A percentile compares a stretch with the other conserved stretches of the same genome.
Conservation (phyloP, 768 basidiomycete genomes). For the Naganishia onofrii region DNA sequence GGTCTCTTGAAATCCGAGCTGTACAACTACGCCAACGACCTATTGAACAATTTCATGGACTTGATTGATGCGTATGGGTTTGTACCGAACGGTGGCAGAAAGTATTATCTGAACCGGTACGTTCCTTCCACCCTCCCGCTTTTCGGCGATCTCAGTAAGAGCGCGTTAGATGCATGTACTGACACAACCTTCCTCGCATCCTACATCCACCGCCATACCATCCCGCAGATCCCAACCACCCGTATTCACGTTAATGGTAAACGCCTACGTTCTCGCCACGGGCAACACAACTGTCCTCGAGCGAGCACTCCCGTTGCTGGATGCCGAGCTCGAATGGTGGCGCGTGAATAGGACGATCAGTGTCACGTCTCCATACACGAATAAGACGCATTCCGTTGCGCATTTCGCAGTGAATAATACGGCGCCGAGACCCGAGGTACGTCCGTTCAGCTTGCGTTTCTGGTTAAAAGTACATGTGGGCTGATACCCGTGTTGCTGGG, state of each 20-base stretch:
- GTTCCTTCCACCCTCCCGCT: too few relatives aligned
- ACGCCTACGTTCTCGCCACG: constrained; percentile 71
- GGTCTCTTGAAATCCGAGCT: constrained; percentile 81
- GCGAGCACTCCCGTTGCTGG: constrained; percentile 79
- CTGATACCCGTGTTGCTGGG: constrained; percentile 5
- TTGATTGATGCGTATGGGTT: constrained; percentile 81
- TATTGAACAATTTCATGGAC: constrained; percentile 93
- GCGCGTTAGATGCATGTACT: too few relatives aligned
- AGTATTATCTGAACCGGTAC: constrained; percentile 77
- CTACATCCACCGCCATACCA: too few relatives aligned
- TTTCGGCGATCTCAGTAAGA: too few relatives aligned
- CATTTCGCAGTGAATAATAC: constrained; percentile 72
- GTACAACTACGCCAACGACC: constrained; percentile 67
- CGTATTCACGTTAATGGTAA: constrained; percentile 85
- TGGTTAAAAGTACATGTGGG: neutral
- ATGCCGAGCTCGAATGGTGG: constrained; percentile 85
- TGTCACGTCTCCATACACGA: constrained; percentile 48
- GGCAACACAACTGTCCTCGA: constrained; percentile 71
- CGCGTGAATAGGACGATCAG: constrained; percentile 62
- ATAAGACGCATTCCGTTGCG: constrained; percentile 62
- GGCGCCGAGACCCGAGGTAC: constrained; percentile 77
- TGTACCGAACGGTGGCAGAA: constrained; percentile 86
- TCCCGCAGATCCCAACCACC: constrained; percentile 68
- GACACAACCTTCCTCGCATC: too few relatives aligned
- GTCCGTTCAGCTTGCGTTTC: constrained; percentile 22